phyloP scores from a whole-genome alignment of 1,284 basidiomycete genomes.

The Cryptococcus sp. region DNA sequence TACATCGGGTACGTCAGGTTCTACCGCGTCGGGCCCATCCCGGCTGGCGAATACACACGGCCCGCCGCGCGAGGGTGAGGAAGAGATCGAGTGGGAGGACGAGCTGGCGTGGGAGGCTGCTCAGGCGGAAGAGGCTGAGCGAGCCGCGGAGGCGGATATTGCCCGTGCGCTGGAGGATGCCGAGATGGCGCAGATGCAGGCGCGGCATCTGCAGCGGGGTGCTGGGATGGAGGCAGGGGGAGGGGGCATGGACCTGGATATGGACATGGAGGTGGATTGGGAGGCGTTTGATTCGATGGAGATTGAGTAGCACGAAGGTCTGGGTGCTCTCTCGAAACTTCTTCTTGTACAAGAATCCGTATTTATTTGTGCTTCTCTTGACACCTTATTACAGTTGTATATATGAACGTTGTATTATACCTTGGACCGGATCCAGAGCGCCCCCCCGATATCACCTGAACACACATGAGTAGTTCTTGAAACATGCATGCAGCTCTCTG shows the following conservation, averaged over 20 bases:
- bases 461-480: neutral
- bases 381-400: too few species aligned
- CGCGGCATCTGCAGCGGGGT: neutral
- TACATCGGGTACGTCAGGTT: neutral
- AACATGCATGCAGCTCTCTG: neutral
- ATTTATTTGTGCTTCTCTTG: too few species aligned
- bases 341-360: neutral
- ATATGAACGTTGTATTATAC: too few species aligned
- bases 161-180: neutral
- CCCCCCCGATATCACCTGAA: neutral
- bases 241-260: conserved; percentile 3
- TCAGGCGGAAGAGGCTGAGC: conserved; percentile 33
- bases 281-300: conserved; percentile 32
- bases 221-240: neutral
- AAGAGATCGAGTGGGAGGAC: conserved; percentile 24
- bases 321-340: neutral
- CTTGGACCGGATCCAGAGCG: too few species aligned
- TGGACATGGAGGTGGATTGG: conserved; percentile 29
- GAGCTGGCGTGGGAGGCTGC: conserved; percentile 34
- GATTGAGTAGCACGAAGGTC: conserved; percentile 15
- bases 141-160: conserved; percentile 26
- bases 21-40: neutral
- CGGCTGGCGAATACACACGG: neutral
- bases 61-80: neutral
- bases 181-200: neutral